Conservation (phyloP, 805 yeast genomes). For the Cyberlindnera euphorbiiphila region DNA sequence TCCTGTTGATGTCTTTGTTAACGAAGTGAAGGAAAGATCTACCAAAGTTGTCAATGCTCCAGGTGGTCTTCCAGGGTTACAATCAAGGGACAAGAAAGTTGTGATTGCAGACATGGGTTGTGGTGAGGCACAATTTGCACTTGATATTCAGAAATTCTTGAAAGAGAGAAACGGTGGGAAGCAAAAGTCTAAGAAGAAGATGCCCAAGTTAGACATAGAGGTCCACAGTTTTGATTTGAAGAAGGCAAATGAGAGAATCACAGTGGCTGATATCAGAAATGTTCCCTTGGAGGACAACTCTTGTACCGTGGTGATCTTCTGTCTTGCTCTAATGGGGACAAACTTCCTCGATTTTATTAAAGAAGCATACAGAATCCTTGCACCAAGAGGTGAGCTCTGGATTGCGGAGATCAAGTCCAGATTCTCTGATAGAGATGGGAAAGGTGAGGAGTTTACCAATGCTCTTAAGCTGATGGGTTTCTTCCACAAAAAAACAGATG, state of each 20-base stretch:
- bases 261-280: constrained; percentile 93
- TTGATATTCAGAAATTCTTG: constrained; percentile 53
- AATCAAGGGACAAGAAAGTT: constrained; percentile 41
- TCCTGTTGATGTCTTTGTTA: constrained; percentile 89
- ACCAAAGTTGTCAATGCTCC: constrained; percentile 83
- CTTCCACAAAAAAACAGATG: constrained; percentile 84
- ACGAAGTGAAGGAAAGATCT: constrained; percentile 58
- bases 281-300: constrained; percentile 81
- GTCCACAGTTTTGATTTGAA: constrained; percentile 92
- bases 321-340: constrained; percentile 96
- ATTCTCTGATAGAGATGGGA: constrained; percentile 69
- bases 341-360: constrained; percentile 87
- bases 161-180: constrained; percentile 30
- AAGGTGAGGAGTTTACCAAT: constrained; percentile 77
- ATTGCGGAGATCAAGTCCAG: constrained; percentile 96
- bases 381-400: constrained; percentile 95
- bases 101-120: constrained; percentile 98
- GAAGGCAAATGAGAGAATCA: constrained; percentile 81
- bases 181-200: constrained; percentile 32
- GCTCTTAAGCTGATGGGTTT: constrained; percentile 77
- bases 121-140: constrained; percentile 90
- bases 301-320: constrained; percentile 85
- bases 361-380: constrained; percentile 83
- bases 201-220: constrained; percentile 42
- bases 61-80: constrained; percentile 85